Base-by-base conservation (phyloP, 345 rosid genomes). In the Cardamine chenopodiifolia region DNA sequence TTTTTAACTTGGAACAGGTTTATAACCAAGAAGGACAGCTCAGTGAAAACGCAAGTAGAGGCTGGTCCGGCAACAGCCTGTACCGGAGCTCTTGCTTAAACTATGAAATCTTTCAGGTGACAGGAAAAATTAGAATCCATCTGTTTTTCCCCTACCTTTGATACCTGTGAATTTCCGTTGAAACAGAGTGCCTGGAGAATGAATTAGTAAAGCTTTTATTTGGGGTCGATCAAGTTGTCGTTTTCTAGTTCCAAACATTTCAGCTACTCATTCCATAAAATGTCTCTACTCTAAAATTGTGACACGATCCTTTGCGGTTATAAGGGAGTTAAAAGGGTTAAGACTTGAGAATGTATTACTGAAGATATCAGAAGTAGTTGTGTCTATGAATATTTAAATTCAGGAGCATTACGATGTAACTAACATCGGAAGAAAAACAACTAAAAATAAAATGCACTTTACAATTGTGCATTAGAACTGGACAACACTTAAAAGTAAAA, bases 1-100 rank as follows among this genome's bases (percentile, higher is more conserved):
- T 59, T 28, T 23, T 67, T 6, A 28, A 42, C 15, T 35, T 75
- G 39, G 63, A 71, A 76, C 80, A 92, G 98, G 86, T 92, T 92
- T 76, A 84, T 90, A 77, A 89, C 98, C 77, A 89, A 86, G 88
- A 91, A 89, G 66, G 89, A 84, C 83, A 86, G 95, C 78, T 76
- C 81, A 59, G 83, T 82, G 15, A 92, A 80, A 86, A 79, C 81
- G 61, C 82, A 80, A 72, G 75, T 85, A 4, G 96, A 88, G 71
- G 83, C 85, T 62, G 78, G 82, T 76, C 95, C 95, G 50, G 90
- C 90, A 76, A 86, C 91, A 52, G 91, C 90, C 49, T 86, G 91
- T 60, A 85, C 97, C 0, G 87, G 85, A 17, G 85, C 89, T 76
- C 39, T 86, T 78, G 90, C 89, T 68, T 88, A 84, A 70, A 44